These are phyloP conservation scores for Tricholoma saponaceum DNA, from an alignment of 768 basidiomycete genomes.

Conservation along the genomic window DNA sequence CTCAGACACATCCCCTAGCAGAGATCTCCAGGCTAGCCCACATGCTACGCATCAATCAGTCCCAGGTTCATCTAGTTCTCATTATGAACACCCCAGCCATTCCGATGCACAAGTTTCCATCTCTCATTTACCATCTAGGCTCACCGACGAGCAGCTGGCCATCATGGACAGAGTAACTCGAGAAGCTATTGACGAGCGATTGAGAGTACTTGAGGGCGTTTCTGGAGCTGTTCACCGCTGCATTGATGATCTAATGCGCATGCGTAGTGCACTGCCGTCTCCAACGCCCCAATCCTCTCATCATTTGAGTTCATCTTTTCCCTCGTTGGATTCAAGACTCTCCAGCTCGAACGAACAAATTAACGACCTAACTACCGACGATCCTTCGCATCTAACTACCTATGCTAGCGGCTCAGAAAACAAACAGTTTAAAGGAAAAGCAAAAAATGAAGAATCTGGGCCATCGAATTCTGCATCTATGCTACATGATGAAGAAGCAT, in stretches of 20 bases:
- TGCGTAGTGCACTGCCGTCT: conserved; percentile 67
- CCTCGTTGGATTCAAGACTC: conserved; percentile 4
- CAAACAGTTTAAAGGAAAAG: background rate
- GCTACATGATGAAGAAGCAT: background rate
- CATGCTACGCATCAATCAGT: background rate
- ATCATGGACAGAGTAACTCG: conserved; percentile 64
- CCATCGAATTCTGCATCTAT: background rate
- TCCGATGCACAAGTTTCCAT: conserved; percentile 6
- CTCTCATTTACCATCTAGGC: conserved; percentile 38
- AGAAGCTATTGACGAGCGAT: conserved; percentile 81
- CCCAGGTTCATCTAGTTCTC: background rate
- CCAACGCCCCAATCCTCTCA: conserved; percentile 14
- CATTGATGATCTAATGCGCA: conserved; percentile 72
- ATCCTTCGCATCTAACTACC: conserved; percentile 1
- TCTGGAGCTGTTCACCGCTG: conserved; percentile 70
- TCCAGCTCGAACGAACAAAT: background rate
- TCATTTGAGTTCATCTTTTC: conserved; percentile 10
- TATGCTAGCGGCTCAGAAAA: conserved; percentile 1
- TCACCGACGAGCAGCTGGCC: conserved; percentile 61
- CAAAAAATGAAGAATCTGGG: background rate
- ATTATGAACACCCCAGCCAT: background rate
- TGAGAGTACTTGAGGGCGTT: conserved; percentile 75
- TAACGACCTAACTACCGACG: background rate
- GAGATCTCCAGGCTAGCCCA: conserved; percentile 4
- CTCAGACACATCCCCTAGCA: background rate